These are phyloP conservation scores for Cercospora beticola DNA, from an alignment of 2,329 filamentous ascomycete species.

Conservation along the genomic window DNA sequence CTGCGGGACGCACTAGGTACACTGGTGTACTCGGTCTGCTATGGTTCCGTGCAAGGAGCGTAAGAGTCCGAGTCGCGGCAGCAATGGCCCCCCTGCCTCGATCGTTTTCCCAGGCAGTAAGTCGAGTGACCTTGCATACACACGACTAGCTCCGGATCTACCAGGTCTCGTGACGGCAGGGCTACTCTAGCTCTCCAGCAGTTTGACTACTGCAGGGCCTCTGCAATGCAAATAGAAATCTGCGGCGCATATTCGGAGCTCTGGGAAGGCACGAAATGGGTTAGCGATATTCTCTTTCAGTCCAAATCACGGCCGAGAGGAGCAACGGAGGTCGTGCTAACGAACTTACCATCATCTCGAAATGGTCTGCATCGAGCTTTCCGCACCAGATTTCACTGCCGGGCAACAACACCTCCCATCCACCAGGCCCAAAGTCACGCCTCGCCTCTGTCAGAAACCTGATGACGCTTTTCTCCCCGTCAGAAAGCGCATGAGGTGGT, in stretches of 20 bases:
- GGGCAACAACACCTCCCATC: conserved; percentile 12
- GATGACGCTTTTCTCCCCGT: conserved; percentile 10
- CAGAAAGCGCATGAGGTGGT: conserved; percentile 1
- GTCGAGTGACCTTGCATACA: not conserved
- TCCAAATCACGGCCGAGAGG: not conserved
- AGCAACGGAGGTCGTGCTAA: not conserved
- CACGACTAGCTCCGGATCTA: not conserved
- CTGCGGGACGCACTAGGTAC: not conserved
- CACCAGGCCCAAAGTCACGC: conserved; percentile 12
- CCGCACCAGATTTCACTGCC: conserved; percentile 3
- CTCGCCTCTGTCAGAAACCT: conserved; percentile 14
- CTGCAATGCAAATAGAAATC: conserved; percentile 12
- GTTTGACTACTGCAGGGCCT: conserved; percentile 5
- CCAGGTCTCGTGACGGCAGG: not conserved
- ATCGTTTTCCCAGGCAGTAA: not conserved
- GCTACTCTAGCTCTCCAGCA: not conserved
- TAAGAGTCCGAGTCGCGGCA: not conserved
- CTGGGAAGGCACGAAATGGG: not conserved
- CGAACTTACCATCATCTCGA: conserved; percentile 17
- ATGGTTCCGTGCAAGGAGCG: not conserved
- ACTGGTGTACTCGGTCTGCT: not conserved
- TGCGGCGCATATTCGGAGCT: conserved; percentile 4
- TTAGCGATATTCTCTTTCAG: not conserved
- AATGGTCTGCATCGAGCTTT: conserved; percentile 16
- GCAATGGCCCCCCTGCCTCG: not conserved